A percentile compares a stretch with the other conserved stretches of the same genome.
Evolutionary conservation across 371 early-diverging fungal genomes (phyloP).

Genomic region (Nematocida ironsii): DNA sequence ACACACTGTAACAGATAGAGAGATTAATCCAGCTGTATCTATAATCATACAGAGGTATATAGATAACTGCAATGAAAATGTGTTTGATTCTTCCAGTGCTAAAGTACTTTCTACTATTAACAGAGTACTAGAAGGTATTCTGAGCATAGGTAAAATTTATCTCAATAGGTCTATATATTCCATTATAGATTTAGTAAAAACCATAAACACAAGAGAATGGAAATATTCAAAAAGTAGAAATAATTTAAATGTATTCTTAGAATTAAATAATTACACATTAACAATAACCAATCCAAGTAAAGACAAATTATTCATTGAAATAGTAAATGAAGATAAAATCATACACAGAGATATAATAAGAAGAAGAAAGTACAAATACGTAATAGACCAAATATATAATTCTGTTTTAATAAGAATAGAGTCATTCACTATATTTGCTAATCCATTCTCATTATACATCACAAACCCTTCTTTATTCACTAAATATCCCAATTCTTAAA

Average conservation of each 20-base stretch:
- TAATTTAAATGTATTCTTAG: not conserved
- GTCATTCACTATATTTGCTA: not conserved
- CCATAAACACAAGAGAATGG: constrained; percentile 4
- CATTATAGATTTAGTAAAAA: not conserved
- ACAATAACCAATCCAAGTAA: not conserved
- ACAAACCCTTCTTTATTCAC: not conserved
- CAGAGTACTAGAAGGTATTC: not conserved
- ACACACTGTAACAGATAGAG: not conserved
- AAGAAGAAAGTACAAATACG: not conserved
- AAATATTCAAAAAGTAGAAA: not conserved
- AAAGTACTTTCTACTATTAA: not conserved
- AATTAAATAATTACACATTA: not conserved
- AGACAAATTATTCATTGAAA: not conserved
- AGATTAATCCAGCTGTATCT: not conserved
- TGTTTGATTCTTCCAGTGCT: not conserved
- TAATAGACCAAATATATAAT: not conserved
- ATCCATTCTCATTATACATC: not conserved
- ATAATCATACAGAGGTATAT: constrained; percentile 9
- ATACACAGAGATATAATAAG: constrained; percentile 8
- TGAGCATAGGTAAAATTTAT: not conserved
- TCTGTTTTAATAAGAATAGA: not conserved
- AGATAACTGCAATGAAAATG: not conserved
- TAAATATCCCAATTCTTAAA: not conserved
- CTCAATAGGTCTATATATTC: constrained; percentile 2
- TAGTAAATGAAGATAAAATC: not conserved